Base-by-base conservation (phyloP, 768 basidiomycete genomes). In the Mycena belliarum region DNA sequence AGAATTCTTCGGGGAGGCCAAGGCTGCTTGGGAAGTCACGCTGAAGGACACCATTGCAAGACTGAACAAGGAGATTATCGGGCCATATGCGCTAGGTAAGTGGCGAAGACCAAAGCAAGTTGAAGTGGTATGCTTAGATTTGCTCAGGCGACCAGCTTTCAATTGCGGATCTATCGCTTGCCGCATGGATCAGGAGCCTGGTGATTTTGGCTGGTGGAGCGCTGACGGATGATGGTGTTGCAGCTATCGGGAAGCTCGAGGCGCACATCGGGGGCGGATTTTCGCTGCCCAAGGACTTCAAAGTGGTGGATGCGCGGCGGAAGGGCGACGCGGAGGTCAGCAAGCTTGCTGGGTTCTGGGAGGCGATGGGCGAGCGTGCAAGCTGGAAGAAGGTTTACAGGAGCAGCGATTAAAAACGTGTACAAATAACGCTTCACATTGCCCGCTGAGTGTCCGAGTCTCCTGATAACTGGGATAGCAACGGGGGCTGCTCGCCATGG, bases 111-210 rank as follows among this genome's bases (percentile, higher is more conserved):
- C 10, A n/a, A 14, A 18, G 21, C 45, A 26, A 12, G 24, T 26
- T 18, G 35, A 20, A 29, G 16, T n/a, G n/a, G 18, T 16, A 12
- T 16, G 42, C 42, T 2, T 58, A 12, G 26, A 3, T 26, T 29
- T 29, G 21, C 12, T 10, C 63, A 90, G 93, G 93, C 18, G 92
- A 95, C 65, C 91, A 95, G 61, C 70, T 93, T 64, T 91, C 88
- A 7, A 73, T 92, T 45, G 89, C 87, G 15, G 93, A 95, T 68
- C 73, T 93, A 53, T 92, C 93, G 66, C 79, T 93, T 20, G 85
- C 83, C 10, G 85, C 83, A 25, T 95, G 91, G 91, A 68, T 94
- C 29, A 73, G 82, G 11, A 80, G 84, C 25, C 63, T 93, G 5
- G 81, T 85, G 21, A 69, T 65, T 48, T 75, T 91, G 20, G 75